phyloP scores from a whole-genome alignment of 768 basidiomycete species.

The Dioszegia hungarica region DNA sequence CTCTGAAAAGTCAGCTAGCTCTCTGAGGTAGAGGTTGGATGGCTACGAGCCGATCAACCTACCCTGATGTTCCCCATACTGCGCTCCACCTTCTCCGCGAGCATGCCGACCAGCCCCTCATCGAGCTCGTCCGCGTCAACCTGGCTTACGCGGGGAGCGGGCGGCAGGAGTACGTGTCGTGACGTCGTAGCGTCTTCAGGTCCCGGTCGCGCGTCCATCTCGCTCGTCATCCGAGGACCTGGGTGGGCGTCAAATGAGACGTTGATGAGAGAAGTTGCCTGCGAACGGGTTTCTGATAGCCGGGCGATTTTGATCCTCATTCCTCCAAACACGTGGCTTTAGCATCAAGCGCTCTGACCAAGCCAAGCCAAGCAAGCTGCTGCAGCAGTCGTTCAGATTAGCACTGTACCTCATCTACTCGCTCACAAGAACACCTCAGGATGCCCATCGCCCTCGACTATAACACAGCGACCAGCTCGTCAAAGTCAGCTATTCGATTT shows the following conservation, averaged over 20 bases:
- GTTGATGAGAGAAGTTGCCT: too few relatives aligned
- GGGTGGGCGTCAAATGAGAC: too few relatives aligned
- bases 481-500: background rate
- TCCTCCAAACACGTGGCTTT: too few relatives aligned
- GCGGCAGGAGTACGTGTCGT: background rate
- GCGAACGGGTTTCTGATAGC: too few relatives aligned
- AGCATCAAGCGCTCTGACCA: too few relatives aligned
- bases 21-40: background rate
- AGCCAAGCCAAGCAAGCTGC: too few relatives aligned
- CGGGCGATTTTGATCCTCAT: too few relatives aligned
- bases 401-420: background rate
- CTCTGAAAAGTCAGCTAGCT: background rate
- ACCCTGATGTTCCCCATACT: constrained; percentile 68
- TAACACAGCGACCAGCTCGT: constrained; percentile 5
- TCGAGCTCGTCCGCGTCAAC: constrained; percentile 88
- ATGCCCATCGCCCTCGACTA: constrained; percentile 6
- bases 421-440: background rate
- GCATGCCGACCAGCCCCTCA: constrained; percentile 72
- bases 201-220: constrained; percentile 2
- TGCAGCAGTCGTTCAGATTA: too few relatives aligned
- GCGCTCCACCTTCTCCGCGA: constrained; percentile 74
- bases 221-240: background rate
- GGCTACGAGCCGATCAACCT: constrained; percentile 39
- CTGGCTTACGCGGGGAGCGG: constrained; percentile 67
- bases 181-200: constrained; percentile 1